A percentile compares a stretch with the other conserved stretches of the same genome.
Evolutionary conservation across 768 basidiomycete genomes (phyloP).

Genomic region (Kwoniella dendrophila): DNA sequence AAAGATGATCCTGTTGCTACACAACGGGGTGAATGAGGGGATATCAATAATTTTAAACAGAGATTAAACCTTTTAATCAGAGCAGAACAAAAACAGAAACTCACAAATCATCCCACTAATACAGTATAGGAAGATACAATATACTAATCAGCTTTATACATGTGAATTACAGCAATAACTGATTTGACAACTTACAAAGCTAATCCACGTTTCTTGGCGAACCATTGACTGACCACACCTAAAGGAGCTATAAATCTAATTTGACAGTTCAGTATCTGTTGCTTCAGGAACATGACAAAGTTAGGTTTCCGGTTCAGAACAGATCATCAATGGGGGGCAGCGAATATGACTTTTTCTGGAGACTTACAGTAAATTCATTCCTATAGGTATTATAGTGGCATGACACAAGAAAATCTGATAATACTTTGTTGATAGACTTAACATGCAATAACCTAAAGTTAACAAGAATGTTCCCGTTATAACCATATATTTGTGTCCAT

Average conservation of each 20-base stretch:
- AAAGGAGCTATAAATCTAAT: constrained; percentile 21
- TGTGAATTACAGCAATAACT: not conserved
- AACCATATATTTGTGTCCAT: constrained; percentile 27
- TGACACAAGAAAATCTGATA: constrained; percentile 37
- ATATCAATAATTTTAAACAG: too few species aligned
- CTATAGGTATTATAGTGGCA: constrained; percentile 23
- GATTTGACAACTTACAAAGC: constrained; percentile 18
- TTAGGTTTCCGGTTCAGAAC: too few species aligned
- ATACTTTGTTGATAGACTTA: constrained; percentile 28
- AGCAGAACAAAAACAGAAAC: too few species aligned
- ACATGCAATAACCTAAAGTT: constrained; percentile 25
- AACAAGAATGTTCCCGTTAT: constrained; percentile 22
- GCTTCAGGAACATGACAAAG: too few species aligned
- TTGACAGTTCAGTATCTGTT: not conserved
- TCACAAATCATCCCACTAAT: constrained; percentile 5
- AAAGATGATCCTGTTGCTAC: constrained; percentile 11
- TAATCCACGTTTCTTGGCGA: constrained; percentile 12
- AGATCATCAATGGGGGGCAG: too few species aligned
- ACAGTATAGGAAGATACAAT: not conserved
- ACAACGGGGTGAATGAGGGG: too few species aligned
- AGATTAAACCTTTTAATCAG: too few species aligned
- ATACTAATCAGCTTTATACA: not conserved
- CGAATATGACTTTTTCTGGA: not conserved
- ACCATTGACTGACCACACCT: constrained; percentile 24
- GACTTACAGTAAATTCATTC: constrained; percentile 37